Evolutionary conservation across 192 early-diverging fungal species (phyloP).

Genomic region (Diversispora epigaea): DNA sequence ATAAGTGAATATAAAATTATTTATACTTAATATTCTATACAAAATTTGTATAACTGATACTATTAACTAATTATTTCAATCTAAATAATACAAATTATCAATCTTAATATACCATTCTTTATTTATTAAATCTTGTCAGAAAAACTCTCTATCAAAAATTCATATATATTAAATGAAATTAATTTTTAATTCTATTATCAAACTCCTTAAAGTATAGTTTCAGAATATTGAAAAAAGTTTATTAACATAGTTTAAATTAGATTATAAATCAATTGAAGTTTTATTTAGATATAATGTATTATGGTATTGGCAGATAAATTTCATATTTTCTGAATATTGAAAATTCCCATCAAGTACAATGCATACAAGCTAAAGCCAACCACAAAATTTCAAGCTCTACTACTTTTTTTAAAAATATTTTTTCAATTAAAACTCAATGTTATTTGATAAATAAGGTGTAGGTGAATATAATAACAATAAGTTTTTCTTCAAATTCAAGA

Average conservation of each 20-base stretch:
- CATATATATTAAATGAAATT: conserved; percentile 21
- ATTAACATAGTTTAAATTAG: conserved; percentile 16
- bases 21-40: conserved; percentile 23
- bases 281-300: neutral
- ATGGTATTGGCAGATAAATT: conserved; percentile 17
- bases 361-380: too few relatives aligned
- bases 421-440: too few relatives aligned
- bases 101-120: conserved; percentile 30
- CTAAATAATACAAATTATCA: conserved; percentile 10
- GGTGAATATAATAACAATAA: too few relatives aligned
- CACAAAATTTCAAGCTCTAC: too few relatives aligned
- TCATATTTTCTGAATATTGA: conserved; percentile 25
- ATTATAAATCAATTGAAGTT: neutral
- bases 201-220: conserved; percentile 16
- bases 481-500: too few relatives aligned
- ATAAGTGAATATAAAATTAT: neutral
- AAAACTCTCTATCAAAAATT: conserved; percentile 27
- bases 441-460: too few relatives aligned
- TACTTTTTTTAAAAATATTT: too few relatives aligned
- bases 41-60: conserved; percentile 21
- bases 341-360: conserved; percentile 2
- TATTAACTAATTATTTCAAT: conserved; percentile 27
- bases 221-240: conserved; percentile 10
- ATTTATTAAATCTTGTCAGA: conserved; percentile 12
- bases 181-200: conserved; percentile 26